phyloP scores from a whole-genome alignment of 2,329 filamentous ascomycete species.

The Metarhizium guizhouense region DNA sequence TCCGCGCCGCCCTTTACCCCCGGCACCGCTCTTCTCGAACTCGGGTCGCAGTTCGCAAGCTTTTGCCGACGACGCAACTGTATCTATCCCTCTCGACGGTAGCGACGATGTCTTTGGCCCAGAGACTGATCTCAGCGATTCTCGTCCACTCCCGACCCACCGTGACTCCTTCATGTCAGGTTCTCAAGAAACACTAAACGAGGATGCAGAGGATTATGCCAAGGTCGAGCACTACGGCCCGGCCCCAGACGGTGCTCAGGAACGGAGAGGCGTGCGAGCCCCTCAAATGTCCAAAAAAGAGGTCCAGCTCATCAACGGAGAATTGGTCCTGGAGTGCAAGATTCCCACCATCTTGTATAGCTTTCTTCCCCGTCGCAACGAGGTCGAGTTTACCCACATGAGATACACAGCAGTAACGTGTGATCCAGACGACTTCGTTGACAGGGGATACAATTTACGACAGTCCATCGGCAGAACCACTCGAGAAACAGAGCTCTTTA shows the following conservation, averaged over 20 bases:
- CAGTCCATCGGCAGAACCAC: slow-evolving; percentile 79
- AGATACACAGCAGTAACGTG: slow-evolving; percentile 98
- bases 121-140: slow-evolving; percentile 43
- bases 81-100: slow-evolving; percentile 58
- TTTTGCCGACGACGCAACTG: slow-evolving; percentile 59
- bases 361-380: slow-evolving; percentile 85
- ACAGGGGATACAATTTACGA: slow-evolving; percentile 81
- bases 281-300: slow-evolving; percentile 90
- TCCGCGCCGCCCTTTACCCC: slow-evolving; percentile 77
- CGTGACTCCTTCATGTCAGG: slow-evolving; percentile 46
- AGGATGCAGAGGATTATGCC: slow-evolving; percentile 30
- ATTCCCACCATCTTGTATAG: slow-evolving; percentile 98
- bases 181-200: slow-evolving; percentile 47
- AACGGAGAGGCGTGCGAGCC: slow-evolving; percentile 74
- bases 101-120: slow-evolving; percentile 70
- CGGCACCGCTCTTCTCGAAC: slow-evolving; percentile 72
- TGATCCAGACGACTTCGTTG: slow-evolving; percentile 88
- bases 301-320: slow-evolving; percentile 92
- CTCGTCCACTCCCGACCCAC: slow-evolving; percentile 40
- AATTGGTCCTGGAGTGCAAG: slow-evolving; percentile 96
- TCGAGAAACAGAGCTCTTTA: slow-evolving; percentile 90
- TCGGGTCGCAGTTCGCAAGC: slow-evolving; percentile 39
- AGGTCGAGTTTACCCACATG: slow-evolving; percentile 97
- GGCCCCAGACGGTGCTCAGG: slow-evolving; percentile 78
- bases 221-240: slow-evolving; percentile 79